Evolutionary conservation across 495 filamentous ascomycete genomes (phyloP).

Genomic region (Tuber umbilicatum): DNA sequence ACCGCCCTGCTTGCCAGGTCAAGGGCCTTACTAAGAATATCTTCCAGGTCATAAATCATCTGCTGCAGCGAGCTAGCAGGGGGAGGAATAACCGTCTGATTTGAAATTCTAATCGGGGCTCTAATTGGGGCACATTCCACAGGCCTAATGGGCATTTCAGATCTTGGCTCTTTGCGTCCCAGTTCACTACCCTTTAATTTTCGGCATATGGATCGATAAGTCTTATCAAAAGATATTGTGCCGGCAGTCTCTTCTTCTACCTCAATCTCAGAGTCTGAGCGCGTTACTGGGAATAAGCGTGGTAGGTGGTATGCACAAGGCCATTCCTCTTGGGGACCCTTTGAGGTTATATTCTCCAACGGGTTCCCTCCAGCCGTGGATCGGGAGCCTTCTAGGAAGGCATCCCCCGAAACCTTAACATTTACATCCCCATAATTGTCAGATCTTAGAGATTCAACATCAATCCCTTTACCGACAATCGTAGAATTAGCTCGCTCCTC

Average conservation of each 20-base stretch:
- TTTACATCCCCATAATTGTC: neutral
- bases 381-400: neutral
- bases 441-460: neutral
- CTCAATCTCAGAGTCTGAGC: neutral
- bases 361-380: neutral
- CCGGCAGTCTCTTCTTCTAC: neutral
- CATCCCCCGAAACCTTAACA: neutral
- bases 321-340: neutral
- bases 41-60: conserved; percentile 36
- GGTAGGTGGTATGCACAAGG: neutral
- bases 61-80: conserved; percentile 24
- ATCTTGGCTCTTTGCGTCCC: neutral
- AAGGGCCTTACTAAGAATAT: conserved; percentile 38
- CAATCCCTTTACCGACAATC: neutral
- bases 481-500: neutral
- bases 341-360: neutral
- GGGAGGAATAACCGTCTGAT: conserved; percentile 9
- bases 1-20: conserved; percentile 35
- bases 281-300: neutral
- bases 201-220: neutral
- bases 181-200: neutral
- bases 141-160: neutral
- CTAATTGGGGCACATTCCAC: neutral
- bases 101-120: neutral
- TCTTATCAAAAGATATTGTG: neutral